Conservation (phyloP, 2,329 filamentous ascomycete genomes). For the Phaeosphaeriaceae sp. region DNA sequence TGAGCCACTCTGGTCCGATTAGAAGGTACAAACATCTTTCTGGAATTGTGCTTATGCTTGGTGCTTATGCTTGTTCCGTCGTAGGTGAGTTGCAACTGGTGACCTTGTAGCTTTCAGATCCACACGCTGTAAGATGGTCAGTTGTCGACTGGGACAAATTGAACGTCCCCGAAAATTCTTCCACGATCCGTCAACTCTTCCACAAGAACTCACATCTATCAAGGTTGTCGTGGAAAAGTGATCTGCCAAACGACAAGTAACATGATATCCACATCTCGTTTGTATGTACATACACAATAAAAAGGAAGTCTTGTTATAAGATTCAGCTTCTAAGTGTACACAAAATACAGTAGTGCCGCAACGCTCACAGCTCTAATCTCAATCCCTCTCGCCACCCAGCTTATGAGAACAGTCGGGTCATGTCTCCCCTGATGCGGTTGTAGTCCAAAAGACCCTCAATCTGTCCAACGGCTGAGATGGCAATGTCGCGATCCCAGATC, state of each 20-base stretch:
- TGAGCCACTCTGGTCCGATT: too few species aligned
- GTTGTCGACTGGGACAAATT: too few species aligned
- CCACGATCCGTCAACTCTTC: too few species aligned
- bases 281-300: slow-evolving; percentile 8
- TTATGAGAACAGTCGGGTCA: slow-evolving; percentile 75
- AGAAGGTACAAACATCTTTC: too few species aligned
- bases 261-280: not conserved
- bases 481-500: slow-evolving; percentile 97
- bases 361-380: slow-evolving; percentile 16
- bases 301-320: slow-evolving; percentile 39
- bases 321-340: slow-evolving; percentile 43
- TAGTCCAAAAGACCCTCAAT: slow-evolving; percentile 87
- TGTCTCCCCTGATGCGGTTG: slow-evolving; percentile 80
- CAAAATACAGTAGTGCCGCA: slow-evolving; percentile 42
- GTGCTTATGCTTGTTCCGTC: too few species aligned
- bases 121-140: too few species aligned
- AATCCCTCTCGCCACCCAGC: slow-evolving; percentile 6
- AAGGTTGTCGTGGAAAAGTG: not conserved
- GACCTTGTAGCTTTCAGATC: too few species aligned
- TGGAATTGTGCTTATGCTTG: too few species aligned
- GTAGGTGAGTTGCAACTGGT: too few species aligned
- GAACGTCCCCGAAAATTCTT: too few species aligned
- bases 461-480: slow-evolving; percentile 89
- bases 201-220: too few species aligned
- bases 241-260: not conserved